phyloP scores from a whole-genome alignment of 2,329 filamentous ascomycete genomes.

The Colletotrichum zoysiae region DNA sequence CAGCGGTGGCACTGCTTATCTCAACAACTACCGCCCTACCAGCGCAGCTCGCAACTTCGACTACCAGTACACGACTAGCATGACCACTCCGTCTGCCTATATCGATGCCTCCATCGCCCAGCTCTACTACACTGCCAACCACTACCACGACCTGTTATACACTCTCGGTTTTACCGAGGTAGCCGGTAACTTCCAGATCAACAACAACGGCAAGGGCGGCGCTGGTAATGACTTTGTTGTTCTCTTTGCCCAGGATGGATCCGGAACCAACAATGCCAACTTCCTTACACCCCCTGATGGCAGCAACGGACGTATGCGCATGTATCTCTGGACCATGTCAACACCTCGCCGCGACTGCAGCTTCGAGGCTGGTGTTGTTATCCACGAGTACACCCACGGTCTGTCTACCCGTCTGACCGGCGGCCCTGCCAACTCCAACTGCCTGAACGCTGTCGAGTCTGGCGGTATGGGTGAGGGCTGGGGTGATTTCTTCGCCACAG shows the following conservation, averaged over 20 bases:
- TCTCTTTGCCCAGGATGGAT: constrained; percentile 64
- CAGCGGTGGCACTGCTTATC: constrained; percentile 50
- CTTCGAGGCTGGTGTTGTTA: constrained; percentile 71
- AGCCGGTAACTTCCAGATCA: constrained; percentile 67
- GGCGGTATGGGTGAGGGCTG: constrained; percentile 71
- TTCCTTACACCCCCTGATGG: constrained; percentile 63
- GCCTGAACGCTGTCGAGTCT: constrained; percentile 60
- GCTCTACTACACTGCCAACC: constrained; percentile 68
- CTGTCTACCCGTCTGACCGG: constrained; percentile 70
- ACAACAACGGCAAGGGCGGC: constrained; percentile 64
- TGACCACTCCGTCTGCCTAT: constrained; percentile 54
- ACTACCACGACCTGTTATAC: constrained; percentile 67
- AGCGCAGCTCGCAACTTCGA: constrained; percentile 56
- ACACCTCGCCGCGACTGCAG: constrained; percentile 64
- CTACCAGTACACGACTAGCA: constrained; percentile 51
- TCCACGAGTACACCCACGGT: constrained; percentile 70
- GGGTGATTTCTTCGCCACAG: constrained; percentile 67
- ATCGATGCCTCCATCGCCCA: constrained; percentile 64
- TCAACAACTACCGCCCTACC: constrained; percentile 55
- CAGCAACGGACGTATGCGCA: constrained; percentile 62
- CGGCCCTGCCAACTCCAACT: constrained; percentile 65
- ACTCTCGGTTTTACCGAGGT: constrained; percentile 65
- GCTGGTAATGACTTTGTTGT: constrained; percentile 61
- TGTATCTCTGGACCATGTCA: constrained; percentile 66
- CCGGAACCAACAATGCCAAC: constrained; percentile 64